phyloP scores from a whole-genome alignment of 345 rosid genomes.

The Orychophragmus violaceus region DNA sequence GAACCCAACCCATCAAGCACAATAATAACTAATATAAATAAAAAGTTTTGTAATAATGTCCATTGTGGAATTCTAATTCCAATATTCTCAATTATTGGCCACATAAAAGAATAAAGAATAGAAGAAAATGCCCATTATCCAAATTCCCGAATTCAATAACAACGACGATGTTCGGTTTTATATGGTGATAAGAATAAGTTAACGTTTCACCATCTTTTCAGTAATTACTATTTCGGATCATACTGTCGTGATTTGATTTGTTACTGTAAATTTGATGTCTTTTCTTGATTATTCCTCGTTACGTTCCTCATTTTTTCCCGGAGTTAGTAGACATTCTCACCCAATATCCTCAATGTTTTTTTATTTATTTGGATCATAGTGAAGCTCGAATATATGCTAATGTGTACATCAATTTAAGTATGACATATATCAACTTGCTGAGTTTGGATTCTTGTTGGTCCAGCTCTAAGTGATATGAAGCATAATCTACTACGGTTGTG shows the following conservation, averaged over 20 bases:
- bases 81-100: slow-evolving; percentile 33
- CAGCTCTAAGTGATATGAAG: slow-evolving; percentile 16
- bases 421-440: slow-evolving; percentile 20
- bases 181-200: slow-evolving; percentile 9
- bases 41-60: slow-evolving; percentile 11
- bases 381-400: slow-evolving; percentile 31
- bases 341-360: background rate
- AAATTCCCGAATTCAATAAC: slow-evolving; percentile 14
- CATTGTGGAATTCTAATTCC: slow-evolving; percentile 28
- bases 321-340: slow-evolving; percentile 6
- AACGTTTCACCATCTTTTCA: slow-evolving; percentile 14
- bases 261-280: slow-evolving; percentile 6
- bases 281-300: slow-evolving; percentile 23
- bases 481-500: background rate
- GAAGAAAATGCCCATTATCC: slow-evolving; percentile 18
- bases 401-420: slow-evolving; percentile 16
- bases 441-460: slow-evolving; percentile 23
- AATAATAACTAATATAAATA: background rate
- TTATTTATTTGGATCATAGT: background rate
- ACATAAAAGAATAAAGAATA: slow-evolving; percentile 18
- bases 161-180: slow-evolving; percentile 3
- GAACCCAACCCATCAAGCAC: slow-evolving; percentile 19
- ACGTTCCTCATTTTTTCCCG: background rate
- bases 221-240: slow-evolving; percentile 3
- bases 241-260: slow-evolving; percentile 25